Conservation (phyloP, 148 eudicot species). For the Suaeda aralocaspica region DNA sequence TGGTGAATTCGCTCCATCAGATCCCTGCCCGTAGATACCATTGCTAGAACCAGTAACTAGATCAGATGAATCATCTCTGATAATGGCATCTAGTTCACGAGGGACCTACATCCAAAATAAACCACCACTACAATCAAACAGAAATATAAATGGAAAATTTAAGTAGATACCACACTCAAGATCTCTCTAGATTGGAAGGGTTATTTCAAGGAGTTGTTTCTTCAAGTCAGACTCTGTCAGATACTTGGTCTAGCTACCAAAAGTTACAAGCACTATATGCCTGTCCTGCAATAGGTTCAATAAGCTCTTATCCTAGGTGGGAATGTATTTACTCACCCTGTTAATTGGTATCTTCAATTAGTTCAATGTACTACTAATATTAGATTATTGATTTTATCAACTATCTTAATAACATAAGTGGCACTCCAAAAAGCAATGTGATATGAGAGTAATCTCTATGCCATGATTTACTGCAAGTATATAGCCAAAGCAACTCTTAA, state of each 20-base stretch:
- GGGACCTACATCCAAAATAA: conserved; percentile 49
- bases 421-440: not conserved
- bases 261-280: not conserved
- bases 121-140: conserved; percentile 7
- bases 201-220: not conserved
- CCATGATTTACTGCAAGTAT: too few relatives aligned
- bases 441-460: too few relatives aligned
- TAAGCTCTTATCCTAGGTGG: too few relatives aligned
- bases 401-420: not conserved
- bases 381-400: not conserved
- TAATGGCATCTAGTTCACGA: conserved; percentile 33
- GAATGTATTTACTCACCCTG: not conserved
- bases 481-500: too few relatives aligned
- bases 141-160: not conserved
- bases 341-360: not conserved
- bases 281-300: too few relatives aligned
- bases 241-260: not conserved
- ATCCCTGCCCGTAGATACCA: conserved; percentile 8
- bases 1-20: conserved; percentile 23
- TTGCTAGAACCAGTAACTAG: conserved; percentile 24
- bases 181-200: not conserved
- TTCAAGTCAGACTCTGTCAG: not conserved
- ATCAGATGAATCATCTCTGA: conserved; percentile 12
- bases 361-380: too few relatives aligned
- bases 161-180: not conserved